Base-by-base conservation (phyloP, 2,329 filamentous ascomycete species). In the Apiospora sp. region DNA sequence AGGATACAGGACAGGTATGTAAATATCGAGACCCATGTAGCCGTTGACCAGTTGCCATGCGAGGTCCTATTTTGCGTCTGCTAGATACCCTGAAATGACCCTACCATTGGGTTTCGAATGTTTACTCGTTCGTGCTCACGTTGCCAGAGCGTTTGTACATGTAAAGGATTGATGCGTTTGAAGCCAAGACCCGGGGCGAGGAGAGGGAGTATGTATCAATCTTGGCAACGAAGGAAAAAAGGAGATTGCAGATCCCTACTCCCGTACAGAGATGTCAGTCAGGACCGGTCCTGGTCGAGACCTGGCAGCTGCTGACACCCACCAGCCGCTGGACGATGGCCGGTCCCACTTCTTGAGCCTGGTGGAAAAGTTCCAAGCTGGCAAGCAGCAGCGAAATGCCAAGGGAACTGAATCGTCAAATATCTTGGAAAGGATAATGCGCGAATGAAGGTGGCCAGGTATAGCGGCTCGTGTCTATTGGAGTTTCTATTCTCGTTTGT, bases 131-230 rank as follows among this genome's bases (percentile, higher is more conserved):
- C 12, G 49, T 54, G 14, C 27, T 19, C 14, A 10, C 1, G 8
- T 19, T 34, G 51, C 51, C 14, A 34, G 8, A 30, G 27, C 14
- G 27, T 30, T 30, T 34, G 27, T 58, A 34, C n/a, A n/a, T 8
- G 22, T 51, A 34, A 34, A 34, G 51, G 34, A 54, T 54, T 5
- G 27, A 58, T 19, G 51, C 51, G 27, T 34, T 58, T 34, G 51
- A 34, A 19, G 51, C 51, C 51, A 34, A 58, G 51, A 58, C 27
- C 51, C 14, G 51, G 51, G 51, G 51, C 51, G 51, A 58, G 51
- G 51, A 58, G 51, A 58, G 51, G 51, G 51, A 58, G 51, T 34
- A 58, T 58, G 51, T 58, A 58, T 24, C 51, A 34, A 61, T 6
- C 30, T 61, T 61, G 54, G 54, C 54, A 22, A 61, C 22, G 54